phyloP scores from a whole-genome alignment of 768 basidiomycete genomes.

The Hysterangium stoloniferum region DNA sequence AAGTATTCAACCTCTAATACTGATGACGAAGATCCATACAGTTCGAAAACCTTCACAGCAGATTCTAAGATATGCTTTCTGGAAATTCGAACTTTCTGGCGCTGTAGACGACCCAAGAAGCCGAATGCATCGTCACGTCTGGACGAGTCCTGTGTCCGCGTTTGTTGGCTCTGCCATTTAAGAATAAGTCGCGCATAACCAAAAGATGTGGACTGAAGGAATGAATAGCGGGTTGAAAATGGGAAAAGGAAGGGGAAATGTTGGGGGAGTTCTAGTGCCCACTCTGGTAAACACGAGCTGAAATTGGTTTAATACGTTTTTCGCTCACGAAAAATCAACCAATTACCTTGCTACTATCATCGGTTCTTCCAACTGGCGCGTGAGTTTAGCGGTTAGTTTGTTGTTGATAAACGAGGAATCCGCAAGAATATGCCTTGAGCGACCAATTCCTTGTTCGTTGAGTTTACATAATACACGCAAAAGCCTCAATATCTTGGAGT shows the following conservation, averaged over 20 bases:
- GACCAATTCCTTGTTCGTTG: constrained; percentile 65
- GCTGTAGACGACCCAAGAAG: constrained; percentile 84
- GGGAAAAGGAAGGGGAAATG: constrained; percentile 99
- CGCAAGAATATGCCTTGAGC: constrained; percentile 46
- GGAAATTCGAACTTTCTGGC: constrained; percentile 96
- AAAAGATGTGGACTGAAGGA: constrained; percentile 95
- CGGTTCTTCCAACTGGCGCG: constrained; percentile 92
- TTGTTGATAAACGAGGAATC: constrained; percentile 94
- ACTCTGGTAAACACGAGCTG: constrained; percentile 93
- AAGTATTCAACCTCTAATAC: constrained; percentile 98
- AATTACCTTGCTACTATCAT: constrained; percentile 96
- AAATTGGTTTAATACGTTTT: constrained; percentile 4
- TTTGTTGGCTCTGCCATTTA: constrained; percentile 90
- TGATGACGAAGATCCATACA: constrained; percentile 91
- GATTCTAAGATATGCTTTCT: constrained; percentile 93
- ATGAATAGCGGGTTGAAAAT: constrained; percentile 94
- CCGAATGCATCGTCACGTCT: constrained; percentile 87
- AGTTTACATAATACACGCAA: constrained; percentile 81
- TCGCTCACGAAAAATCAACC: not conserved
- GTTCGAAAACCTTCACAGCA: constrained; percentile 91
- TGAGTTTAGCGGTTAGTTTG: constrained; percentile 96
- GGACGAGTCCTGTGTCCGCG: constrained; percentile 66
- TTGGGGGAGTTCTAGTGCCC: constrained; percentile 92
- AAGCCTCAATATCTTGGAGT: constrained; percentile 85
- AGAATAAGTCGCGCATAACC: constrained; percentile 93